phyloP scores from a whole-genome alignment of 2,329 filamentous ascomycete genomes.

The Aspergillus awamori region DNA sequence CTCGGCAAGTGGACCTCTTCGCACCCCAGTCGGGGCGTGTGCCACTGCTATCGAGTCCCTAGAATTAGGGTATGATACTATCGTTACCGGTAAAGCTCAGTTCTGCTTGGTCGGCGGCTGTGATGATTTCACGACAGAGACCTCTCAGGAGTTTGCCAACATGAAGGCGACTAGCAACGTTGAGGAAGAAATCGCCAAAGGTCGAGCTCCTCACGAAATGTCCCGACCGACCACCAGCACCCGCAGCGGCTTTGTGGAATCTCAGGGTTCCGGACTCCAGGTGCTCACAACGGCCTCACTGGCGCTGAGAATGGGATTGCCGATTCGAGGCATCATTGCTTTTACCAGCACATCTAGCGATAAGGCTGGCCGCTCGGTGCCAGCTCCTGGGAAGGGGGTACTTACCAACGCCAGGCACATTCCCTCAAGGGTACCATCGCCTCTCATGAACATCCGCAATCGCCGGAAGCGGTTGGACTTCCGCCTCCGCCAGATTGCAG shows the following conservation, averaged over 20 bases:
- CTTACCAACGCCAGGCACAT: slow-evolving; percentile 73
- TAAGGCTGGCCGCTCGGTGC: slow-evolving; percentile 95
- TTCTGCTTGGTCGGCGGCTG: slow-evolving; percentile 95
- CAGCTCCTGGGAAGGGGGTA: slow-evolving; percentile 90
- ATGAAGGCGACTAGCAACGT: slow-evolving; percentile 98
- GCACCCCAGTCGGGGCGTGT: slow-evolving; percentile 93
- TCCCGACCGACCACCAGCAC: slow-evolving; percentile 93
- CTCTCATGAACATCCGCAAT: neutral
- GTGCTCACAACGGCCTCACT: slow-evolving; percentile 12
- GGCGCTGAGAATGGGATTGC: slow-evolving; percentile 16
- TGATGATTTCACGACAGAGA: slow-evolving; percentile 96
- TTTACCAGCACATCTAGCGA: slow-evolving; percentile 64
- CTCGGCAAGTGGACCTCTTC: slow-evolving; percentile 92
- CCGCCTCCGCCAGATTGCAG: neutral
- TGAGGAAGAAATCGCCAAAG: slow-evolving; percentile 87
- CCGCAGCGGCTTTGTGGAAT: slow-evolving; percentile 96
- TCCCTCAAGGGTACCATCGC: neutral
- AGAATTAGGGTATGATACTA: slow-evolving; percentile 94
- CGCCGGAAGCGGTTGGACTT: neutral
- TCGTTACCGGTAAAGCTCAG: slow-evolving; percentile 91
- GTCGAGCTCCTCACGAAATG: slow-evolving; percentile 91
- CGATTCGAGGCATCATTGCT: slow-evolving; percentile 13
- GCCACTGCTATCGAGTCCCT: slow-evolving; percentile 92
- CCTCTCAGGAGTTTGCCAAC: slow-evolving; percentile 96
- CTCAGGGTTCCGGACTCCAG: slow-evolving; percentile 77